phyloP scores from a whole-genome alignment of 2,329 filamentous ascomycete genomes.

The Epichloe festucae region DNA sequence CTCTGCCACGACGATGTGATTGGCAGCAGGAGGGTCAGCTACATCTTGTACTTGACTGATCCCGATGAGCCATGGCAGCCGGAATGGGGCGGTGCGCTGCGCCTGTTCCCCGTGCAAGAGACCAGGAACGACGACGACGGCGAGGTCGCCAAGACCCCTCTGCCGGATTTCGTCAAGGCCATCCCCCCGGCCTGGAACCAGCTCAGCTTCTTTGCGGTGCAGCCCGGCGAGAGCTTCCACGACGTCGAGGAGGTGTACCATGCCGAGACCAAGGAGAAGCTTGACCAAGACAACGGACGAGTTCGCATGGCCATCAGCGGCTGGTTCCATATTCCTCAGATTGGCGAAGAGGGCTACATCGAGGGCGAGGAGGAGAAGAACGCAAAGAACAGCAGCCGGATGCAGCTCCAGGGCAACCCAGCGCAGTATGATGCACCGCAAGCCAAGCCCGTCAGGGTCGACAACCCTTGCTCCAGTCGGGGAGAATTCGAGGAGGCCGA shows the following conservation, averaged over 20 bases:
- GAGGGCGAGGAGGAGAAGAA: constrained; percentile 79
- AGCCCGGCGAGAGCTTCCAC: constrained; percentile 97
- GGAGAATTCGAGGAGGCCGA: constrained; percentile 61
- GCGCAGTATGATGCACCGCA: constrained; percentile 80
- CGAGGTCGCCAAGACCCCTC: constrained; percentile 64
- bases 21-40: constrained; percentile 88
- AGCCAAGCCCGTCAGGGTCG: constrained; percentile 38
- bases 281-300: constrained; percentile 56
- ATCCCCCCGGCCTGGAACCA: constrained; percentile 99
- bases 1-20: constrained; percentile 98
- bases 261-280: constrained; percentile 43
- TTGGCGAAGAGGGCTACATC: constrained; percentile 85
- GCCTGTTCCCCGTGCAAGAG: constrained; percentile 64
- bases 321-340: constrained; percentile 96
- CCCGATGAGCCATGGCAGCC: constrained; percentile 83
- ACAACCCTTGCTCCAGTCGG: constrained; percentile 30
- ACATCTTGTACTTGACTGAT: constrained; percentile 91
- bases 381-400: constrained; percentile 78
- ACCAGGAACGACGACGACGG: constrained; percentile 46
- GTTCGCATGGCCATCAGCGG: constrained; percentile 96
- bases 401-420: constrained; percentile 83
- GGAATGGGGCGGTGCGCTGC: constrained; percentile 84
- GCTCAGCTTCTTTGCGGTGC: constrained; percentile 93
- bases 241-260: constrained; percentile 97
- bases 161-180: constrained; percentile 62